These are phyloP conservation scores for Coemansia sp. DNA, from an alignment of 192 early-diverging fungal genomes.

Conservation along the genomic window DNA sequence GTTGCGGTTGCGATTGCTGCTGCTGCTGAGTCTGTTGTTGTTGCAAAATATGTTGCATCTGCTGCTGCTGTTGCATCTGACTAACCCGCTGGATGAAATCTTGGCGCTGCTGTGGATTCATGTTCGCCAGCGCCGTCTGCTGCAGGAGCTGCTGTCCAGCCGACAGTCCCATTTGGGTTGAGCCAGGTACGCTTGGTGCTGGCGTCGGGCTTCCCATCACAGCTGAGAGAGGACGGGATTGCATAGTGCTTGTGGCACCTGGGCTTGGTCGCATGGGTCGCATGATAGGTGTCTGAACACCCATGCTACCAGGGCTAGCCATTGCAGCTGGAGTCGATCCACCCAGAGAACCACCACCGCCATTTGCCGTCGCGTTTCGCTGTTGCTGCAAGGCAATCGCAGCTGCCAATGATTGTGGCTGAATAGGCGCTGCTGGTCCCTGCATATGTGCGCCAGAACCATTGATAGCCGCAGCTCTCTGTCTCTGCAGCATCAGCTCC, in stretches of 20 bases:
- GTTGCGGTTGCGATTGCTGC: conserved; percentile 1
- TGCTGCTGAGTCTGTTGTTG: conserved; percentile 19
- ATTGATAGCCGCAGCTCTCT: conserved; percentile 14
- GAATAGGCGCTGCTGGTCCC: not conserved
- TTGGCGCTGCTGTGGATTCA: conserved; percentile 34
- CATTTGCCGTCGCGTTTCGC: conserved; percentile 10
- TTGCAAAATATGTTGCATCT: conserved; percentile 16
- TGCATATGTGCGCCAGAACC: conserved; percentile 7
- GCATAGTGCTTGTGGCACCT: not conserved
- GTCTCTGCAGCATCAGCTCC: conserved; percentile 26
- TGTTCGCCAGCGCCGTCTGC: conserved; percentile 17
- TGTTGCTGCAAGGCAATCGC: conserved; percentile 21
- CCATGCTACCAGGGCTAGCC: not conserved
- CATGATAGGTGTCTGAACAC: conserved; percentile 3
- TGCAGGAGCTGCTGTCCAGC: conserved; percentile 20
- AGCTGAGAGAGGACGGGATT: conserved; percentile 8
- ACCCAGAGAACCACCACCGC: conserved; percentile 3
- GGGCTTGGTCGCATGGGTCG: conserved; percentile 11
- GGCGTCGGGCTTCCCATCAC: conserved; percentile 28
- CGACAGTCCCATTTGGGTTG: conserved; percentile 18
- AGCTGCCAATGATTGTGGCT: conserved; percentile 3
- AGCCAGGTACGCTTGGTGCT: conserved; percentile 12
- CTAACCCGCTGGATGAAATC: conserved; percentile 17
- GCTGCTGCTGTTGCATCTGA: conserved; percentile 33
- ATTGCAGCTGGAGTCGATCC: not conserved